A percentile compares a stretch with the other conserved stretches of the same genome.
Conservation (phyloP, 805 yeast species). For the Suhomyces faveliae region DNA sequence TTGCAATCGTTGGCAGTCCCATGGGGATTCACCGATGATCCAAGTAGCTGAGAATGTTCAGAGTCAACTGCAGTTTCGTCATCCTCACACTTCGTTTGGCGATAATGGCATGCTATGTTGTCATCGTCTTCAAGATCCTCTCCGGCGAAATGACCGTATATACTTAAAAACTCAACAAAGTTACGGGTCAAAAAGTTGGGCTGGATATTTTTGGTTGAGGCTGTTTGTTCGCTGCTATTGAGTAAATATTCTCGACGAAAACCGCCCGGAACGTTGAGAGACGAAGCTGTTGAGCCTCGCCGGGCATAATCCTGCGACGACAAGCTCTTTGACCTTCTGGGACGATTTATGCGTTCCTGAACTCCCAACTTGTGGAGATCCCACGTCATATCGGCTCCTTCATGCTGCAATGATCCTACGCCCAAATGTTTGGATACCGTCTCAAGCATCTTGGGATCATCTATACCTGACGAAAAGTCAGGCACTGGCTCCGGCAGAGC, state of each 20-base stretch:
- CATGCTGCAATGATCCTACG: slow-evolving; percentile 34
- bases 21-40: slow-evolving; percentile 25
- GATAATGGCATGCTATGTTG: slow-evolving; percentile 54
- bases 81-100: slow-evolving; percentile 6
- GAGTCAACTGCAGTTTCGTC: neutral
- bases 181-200: slow-evolving; percentile 63
- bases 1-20: slow-evolving; percentile 74
- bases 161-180: slow-evolving; percentile 71
- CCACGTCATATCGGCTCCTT: slow-evolving; percentile 54
- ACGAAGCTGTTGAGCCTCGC: slow-evolving; percentile 64
- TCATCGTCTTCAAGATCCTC: slow-evolving; percentile 69
- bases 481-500: neutral
- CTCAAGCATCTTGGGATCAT: slow-evolving; percentile 33
- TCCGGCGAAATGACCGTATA: slow-evolving; percentile 87
- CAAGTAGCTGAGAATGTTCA: slow-evolving; percentile 5
- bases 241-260: slow-evolving; percentile 70
- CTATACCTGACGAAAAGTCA: slow-evolving; percentile 19
- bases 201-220: slow-evolving; percentile 19
- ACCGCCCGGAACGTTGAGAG: slow-evolving; percentile 77
- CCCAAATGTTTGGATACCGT: slow-evolving; percentile 39
- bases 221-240: slow-evolving; percentile 13
- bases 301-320: slow-evolving; percentile 35
- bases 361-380: slow-evolving; percentile 37
- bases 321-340: slow-evolving; percentile 18
- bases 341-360: slow-evolving; percentile 1